Base-by-base conservation (phyloP, 495 filamentous ascomycete species). In the Venustampulla echinocandica region DNA sequence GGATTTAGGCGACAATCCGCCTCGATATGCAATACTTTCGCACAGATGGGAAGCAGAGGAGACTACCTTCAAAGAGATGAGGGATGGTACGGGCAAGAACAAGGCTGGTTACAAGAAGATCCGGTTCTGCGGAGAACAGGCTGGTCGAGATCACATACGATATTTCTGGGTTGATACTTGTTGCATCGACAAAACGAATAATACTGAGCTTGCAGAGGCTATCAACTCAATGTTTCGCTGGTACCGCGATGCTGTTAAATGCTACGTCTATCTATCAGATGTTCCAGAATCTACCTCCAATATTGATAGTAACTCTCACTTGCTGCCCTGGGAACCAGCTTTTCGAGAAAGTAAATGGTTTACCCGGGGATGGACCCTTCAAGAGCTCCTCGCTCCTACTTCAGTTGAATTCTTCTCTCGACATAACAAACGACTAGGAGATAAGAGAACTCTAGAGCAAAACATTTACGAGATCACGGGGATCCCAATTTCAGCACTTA, bases 391-490 rank as follows among this genome's bases (percentile, higher is more conserved):
- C 17, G 34, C 34, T 17, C 34, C 34, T 6, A 15, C 6, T 11
- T 37, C 34, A 15, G 34, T 37, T 37, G 34, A 37, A 17, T 37
- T 37, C 34, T 37, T 37, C 34, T 37, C 34, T 6, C 9, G 17
- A 18, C 6, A 37, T 5, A 6, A 17, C 6, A 15, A 37, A 4
- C 17, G 20, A 6, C 19, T 41, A 41, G 38, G 38, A 7, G 15
- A 41, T 23, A 41, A 41, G 38, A 18, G 15, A 41, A 21, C 38
- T 11, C 15, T 41, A 21, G 38, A 41, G 20, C 38, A 15, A 41
- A 6, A 41, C 23, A 41, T 41, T 15, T 24, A 41, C 38, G 38
- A 41, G 38, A 41, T 41, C 4, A 41, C 38, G 20, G 38, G 38
- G 23, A 41, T 41, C 15, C 38, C 38, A 10, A 15, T 24, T 19